Evolutionary conservation across 2,329 filamentous ascomycete species (phyloP).

Genomic region (Ophiostoma ips): DNA sequence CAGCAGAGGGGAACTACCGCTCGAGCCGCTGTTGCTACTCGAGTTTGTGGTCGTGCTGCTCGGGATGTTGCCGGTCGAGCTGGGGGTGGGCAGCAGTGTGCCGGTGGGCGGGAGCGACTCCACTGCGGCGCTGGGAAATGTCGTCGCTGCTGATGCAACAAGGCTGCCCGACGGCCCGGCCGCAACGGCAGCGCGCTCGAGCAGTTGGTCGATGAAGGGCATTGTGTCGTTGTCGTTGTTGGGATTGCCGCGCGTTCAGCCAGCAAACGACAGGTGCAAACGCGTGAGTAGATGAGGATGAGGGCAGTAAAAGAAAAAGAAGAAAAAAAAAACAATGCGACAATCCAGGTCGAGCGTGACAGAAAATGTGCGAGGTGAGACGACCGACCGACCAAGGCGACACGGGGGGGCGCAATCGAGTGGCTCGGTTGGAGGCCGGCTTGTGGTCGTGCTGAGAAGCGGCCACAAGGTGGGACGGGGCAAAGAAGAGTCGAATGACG

Average conservation of each 20-base stretch:
- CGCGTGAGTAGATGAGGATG: no score
- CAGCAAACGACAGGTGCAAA: background rate
- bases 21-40: background rate
- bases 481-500: no score
- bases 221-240: conserved; percentile 10
- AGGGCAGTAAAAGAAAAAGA: no score
- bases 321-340: no score
- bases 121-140: background rate
- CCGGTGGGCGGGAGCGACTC: background rate
- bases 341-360: no score
- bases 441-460: no score
- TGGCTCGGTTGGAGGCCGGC: no score
- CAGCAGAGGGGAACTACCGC: conserved; percentile 29
- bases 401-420: no score
- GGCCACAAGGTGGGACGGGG: no score
- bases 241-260: background rate
- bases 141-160: conserved; percentile 1
- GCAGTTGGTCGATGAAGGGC: conserved; percentile 16
- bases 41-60: background rate
- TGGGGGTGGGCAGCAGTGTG: background rate
- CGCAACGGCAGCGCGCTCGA: conserved; percentile 17
- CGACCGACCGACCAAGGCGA: no score
- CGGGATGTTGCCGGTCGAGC: background rate
- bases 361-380: no score
- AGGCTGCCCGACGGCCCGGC: conserved; percentile 13